Evolutionary conservation across 225 moss, liverwort and hornwort genomes (phyloP).

Genomic region (Thuidium tamariscinum): DNA sequence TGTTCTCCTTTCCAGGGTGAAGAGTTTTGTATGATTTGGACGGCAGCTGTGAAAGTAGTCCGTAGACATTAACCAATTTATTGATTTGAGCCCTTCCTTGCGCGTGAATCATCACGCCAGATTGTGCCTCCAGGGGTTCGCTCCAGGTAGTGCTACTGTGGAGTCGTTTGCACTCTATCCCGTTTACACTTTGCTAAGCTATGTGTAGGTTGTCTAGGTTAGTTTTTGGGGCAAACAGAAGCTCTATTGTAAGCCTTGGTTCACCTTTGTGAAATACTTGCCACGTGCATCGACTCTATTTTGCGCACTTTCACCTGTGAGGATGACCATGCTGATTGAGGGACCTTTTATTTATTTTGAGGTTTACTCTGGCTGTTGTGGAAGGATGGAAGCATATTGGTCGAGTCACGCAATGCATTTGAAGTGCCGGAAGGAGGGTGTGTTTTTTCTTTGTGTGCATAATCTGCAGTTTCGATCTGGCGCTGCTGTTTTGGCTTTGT

Average conservation of each 20-base stretch:
- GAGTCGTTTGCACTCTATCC: constrained; percentile 10
- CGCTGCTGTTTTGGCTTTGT: neutral
- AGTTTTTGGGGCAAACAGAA: constrained; percentile 1
- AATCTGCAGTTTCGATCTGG: neutral
- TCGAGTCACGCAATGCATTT: neutral
- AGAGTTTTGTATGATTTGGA: constrained; percentile 17
- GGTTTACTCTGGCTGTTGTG: neutral
- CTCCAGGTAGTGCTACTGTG: constrained; percentile 6
- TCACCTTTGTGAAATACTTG: constrained; percentile 26
- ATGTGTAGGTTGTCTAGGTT: constrained; percentile 21
- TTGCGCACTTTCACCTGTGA: neutral
- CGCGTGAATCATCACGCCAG: constrained; percentile 51
- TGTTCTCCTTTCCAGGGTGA: neutral
- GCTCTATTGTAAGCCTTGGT: constrained; percentile 31
- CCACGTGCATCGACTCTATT: neutral
- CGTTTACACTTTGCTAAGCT: constrained; percentile 10
- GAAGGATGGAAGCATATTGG: neutral
- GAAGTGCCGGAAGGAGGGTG: neutral
- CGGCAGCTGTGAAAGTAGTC: constrained; percentile 16
- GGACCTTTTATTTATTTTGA: neutral
- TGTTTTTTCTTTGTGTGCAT: neutral
- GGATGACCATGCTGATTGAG: neutral
- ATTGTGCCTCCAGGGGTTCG: constrained; percentile 20
- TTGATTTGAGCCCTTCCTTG: constrained; percentile 42
- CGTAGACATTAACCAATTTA: constrained; percentile 19